These are phyloP conservation scores for Ustilago cynodontis DNA, from an alignment of 1,284 basidiomycete species.

Conservation along the genomic window DNA sequence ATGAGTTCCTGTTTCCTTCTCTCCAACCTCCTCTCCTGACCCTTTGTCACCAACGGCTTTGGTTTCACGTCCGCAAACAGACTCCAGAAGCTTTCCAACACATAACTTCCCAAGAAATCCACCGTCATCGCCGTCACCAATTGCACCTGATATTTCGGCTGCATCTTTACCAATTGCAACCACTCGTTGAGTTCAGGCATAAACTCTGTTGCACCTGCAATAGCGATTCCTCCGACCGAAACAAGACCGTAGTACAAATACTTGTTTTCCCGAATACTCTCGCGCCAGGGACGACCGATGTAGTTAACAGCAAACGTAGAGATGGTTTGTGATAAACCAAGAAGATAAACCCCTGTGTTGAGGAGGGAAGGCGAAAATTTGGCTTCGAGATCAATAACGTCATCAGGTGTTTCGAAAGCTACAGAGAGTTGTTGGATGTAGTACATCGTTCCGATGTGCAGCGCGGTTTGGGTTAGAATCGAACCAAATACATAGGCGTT, in stretches of 20 bases:
- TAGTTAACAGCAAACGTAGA: constrained; percentile 69
- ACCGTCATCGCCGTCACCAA: constrained; percentile 78
- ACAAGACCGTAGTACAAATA: constrained; percentile 67
- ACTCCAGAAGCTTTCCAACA: constrained; percentile 86
- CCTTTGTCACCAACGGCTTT: constrained; percentile 41
- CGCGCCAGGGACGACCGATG: constrained; percentile 67
- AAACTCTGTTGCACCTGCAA: constrained; percentile 75
- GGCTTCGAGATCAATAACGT: constrained; percentile 65
- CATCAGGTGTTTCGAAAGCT: constrained; percentile 55
- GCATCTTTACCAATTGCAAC: constrained; percentile 97
- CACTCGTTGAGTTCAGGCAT: constrained; percentile 94
- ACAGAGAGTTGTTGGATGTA: constrained; percentile 58
- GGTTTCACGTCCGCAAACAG: constrained; percentile 91
- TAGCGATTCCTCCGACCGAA: constrained; percentile 58
- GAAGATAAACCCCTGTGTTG: constrained; percentile 67
- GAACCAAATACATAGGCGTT: constrained; percentile 65
- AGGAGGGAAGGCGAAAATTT: constrained; percentile 67
- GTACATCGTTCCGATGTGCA: constrained; percentile 66
- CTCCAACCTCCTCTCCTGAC: constrained; percentile 44
- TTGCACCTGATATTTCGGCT: constrained; percentile 73
- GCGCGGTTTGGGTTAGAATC: constrained; percentile 65
- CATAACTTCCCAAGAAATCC: constrained; percentile 89
- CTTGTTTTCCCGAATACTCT: constrained; percentile 63
- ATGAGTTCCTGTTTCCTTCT: constrained; percentile 46
- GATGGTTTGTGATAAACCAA: constrained; percentile 66